These are phyloP conservation scores for Opeltia flavorubescens DNA, from an alignment of 495 filamentous ascomycete species.

Conservation along the genomic window DNA sequence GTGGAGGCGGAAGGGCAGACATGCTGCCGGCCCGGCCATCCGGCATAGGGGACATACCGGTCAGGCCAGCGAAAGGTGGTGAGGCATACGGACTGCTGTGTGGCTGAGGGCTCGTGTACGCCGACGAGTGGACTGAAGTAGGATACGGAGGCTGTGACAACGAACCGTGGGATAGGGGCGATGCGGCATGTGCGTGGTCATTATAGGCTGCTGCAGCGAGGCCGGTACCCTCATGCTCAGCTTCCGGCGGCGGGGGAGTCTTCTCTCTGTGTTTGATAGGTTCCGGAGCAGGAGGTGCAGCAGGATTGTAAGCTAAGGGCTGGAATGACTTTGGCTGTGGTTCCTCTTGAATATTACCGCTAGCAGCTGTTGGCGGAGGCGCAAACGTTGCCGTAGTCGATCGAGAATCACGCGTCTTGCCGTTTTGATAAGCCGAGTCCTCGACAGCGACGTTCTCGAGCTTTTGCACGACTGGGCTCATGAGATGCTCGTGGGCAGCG, in stretches of 20 bases:
- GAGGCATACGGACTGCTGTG: slow-evolving; percentile 20
- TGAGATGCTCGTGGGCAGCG: slow-evolving; percentile 33
- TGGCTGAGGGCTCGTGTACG: slow-evolving; percentile 17
- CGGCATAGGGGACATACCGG: slow-evolving; percentile 15
- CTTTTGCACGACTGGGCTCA: slow-evolving; percentile 72
- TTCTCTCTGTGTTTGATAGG: slow-evolving; percentile 74
- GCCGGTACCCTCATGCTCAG: slow-evolving; percentile 48
- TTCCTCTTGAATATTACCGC: slow-evolving; percentile 9
- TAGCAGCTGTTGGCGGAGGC: slow-evolving; percentile 14
- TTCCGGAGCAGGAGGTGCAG: slow-evolving; percentile 74
- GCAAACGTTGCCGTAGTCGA: slow-evolving; percentile 15
- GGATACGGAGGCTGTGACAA: slow-evolving; percentile 17
- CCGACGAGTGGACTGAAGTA: slow-evolving; percentile 10
- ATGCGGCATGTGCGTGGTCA: slow-evolving; percentile 36
- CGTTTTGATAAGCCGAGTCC: slow-evolving; percentile 43
- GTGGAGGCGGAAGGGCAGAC: slow-evolving; percentile 24
- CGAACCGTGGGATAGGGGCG: slow-evolving; percentile 13
- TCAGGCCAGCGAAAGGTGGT: slow-evolving; percentile 24
- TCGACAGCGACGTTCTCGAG: slow-evolving; percentile 69
- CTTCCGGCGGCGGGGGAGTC: slow-evolving; percentile 71
- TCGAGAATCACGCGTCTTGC: slow-evolving; percentile 34
- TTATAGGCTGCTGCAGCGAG: slow-evolving; percentile 52
- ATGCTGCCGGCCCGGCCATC: slow-evolving; percentile 11
- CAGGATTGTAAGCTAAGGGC: slow-evolving; percentile 86
- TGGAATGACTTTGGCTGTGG: slow-evolving; percentile 29